Percentiles rank a stretch among this genome's conserved stretches.
phyloP scores from a whole-genome alignment of 768 basidiomycete genomes.

The Panellus pusillus region DNA sequence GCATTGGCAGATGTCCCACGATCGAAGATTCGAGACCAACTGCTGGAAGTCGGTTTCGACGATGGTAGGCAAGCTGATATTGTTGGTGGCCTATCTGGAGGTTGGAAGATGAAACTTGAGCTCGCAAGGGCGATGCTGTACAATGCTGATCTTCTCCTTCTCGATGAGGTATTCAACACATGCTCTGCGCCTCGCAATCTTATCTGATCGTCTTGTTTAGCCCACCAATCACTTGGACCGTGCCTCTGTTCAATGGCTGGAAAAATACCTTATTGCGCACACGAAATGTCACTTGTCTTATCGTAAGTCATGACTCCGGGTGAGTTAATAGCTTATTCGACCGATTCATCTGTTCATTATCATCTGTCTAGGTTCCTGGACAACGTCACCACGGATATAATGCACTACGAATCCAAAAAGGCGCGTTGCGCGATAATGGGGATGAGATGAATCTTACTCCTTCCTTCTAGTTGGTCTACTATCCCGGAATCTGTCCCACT shows the following conservation, averaged over 20 bases:
- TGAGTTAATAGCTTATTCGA: constrained; percentile 34
- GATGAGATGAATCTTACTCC: constrained; percentile 15
- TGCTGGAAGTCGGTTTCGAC: constrained; percentile 89
- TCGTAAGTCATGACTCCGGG: constrained; percentile 97
- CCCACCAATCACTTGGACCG: constrained; percentile 90
- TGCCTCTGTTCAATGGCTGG: constrained; percentile 88
- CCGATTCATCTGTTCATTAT: constrained; percentile 9
- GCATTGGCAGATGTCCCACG: constrained; percentile 61
- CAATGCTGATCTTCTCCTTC: constrained; percentile 81
- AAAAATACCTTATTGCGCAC: constrained; percentile 81
- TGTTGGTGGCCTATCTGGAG: constrained; percentile 90
- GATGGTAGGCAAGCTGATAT: constrained; percentile 79
- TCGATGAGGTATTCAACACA: constrained; percentile 69
- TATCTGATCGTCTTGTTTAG: constrained; percentile 37
- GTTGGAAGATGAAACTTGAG: constrained; percentile 99
- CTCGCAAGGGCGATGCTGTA: constrained; percentile 95
- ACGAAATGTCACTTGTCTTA: constrained; percentile 86
- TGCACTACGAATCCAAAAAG: constrained; percentile 96
- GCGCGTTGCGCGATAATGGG: constrained; percentile 33
- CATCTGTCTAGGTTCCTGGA: constrained; percentile 73
- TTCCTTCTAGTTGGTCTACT: constrained; percentile 75
- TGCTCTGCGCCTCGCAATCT: constrained; percentile 1
- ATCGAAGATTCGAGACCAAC: constrained; percentile 73
- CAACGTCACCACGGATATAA: constrained; percentile 93
- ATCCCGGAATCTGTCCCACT: constrained; percentile 86